These are phyloP conservation scores for Ambrosiella beaveri DNA, from an alignment of 2,329 filamentous ascomycete species.

Conservation along the genomic window DNA sequence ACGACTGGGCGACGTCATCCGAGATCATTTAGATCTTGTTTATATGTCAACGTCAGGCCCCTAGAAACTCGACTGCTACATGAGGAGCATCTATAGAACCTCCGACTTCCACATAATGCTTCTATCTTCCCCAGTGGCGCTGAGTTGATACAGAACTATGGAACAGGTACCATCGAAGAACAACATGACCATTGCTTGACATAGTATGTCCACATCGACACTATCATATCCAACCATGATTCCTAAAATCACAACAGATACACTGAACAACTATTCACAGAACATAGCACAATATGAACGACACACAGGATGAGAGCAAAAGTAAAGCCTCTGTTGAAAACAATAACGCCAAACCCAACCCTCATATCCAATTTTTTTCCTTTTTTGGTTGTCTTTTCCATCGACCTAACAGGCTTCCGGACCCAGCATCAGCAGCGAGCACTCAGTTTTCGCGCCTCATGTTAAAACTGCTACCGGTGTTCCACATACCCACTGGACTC, in stretches of 20 bases:
- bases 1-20: no score
- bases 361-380: constrained; percentile 8
- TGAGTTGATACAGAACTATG: no score
- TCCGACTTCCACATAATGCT: no score
- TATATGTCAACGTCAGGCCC: no score
- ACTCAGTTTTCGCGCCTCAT: not conserved
- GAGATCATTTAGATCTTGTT: no score
- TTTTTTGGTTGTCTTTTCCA: constrained; percentile 10
- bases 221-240: not conserved
- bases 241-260: not conserved
- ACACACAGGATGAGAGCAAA: constrained; percentile 6
- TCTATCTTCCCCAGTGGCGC: no score
- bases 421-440: not conserved
- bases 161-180: no score
- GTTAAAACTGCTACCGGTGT: not conserved
- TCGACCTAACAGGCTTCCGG: not conserved
- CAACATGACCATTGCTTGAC: not conserved
- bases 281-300: not conserved
- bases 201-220: not conserved
- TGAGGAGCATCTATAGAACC: no score
- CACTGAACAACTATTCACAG: not conserved
- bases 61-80: no score
- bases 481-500: not conserved
- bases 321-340: constrained; percentile 6
- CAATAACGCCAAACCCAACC: constrained; percentile 9